Base-by-base conservation (phyloP, 768 basidiomycete species). In the Tricholoma terreum region DNA sequence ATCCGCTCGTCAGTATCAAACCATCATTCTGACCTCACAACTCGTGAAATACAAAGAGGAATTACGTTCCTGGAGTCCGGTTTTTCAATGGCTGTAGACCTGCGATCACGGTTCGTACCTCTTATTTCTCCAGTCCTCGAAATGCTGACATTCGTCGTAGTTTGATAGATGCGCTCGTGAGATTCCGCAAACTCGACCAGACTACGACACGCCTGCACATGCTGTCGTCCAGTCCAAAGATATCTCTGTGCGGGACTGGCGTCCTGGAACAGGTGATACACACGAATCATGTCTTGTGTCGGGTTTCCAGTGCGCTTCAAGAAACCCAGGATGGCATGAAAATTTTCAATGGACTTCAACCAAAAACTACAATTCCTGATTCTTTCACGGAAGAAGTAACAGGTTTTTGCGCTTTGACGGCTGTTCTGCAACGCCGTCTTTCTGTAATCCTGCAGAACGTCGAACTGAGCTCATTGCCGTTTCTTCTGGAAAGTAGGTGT, bases 31-130 rank as follows among this genome's bases (percentile, higher is more conserved):
- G 97, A 98, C 66, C 64, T 98, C 48, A 80, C 83, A 9, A 93
- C 92, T n/a, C 86, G 89, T 12, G 96, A 98, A 58, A 75, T 98
- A 15, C 87, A 88, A 65, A 81, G 92, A 59, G 91, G 88, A 6
- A 69, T 90, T 15, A 85, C 82, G 61, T 81, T 90, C 56, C 78
- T 93, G 4, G 94, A 98, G 69, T 92, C 88, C 40, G 80, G 84
- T 2, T 88, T 93, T 68, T 80, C 79, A 3, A 71, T 87, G 49
- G 88, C 88, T 1, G 62, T 94, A 14, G 79, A 80, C 35, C 69
- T 83, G 27, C 77, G 92, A 67, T 70, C 81, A 31, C 71, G 80
- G 94, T 94, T 69, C 71, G 86, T 75, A 19, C 30, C 10, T 35
- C 33, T 52, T 17, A 52, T 52, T 17, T 22, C 22, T 52, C 0